A percentile compares a stretch with the other conserved stretches of the same genome.
Conservation (phyloP, 805 yeast genomes). For the Wickerhamiella sergipiensis region DNA sequence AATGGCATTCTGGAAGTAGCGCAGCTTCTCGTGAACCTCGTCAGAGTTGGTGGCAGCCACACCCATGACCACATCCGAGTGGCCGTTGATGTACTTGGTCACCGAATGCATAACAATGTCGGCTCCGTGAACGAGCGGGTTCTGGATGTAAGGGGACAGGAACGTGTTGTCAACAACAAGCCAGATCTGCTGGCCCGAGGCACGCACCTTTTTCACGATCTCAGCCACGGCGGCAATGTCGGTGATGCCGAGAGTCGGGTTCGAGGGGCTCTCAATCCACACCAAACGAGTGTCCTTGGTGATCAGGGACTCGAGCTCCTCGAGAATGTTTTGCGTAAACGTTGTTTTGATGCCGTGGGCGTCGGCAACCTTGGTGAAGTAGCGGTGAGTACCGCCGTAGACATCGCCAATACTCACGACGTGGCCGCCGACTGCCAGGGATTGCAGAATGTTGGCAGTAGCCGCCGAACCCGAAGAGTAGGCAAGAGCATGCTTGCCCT, state of each 20-base stretch:
- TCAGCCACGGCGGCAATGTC: conserved; percentile 52
- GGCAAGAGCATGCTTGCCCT: conserved; percentile 54
- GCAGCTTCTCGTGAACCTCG: conserved; percentile 44
- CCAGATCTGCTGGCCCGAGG: conserved; percentile 34
- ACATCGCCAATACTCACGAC: conserved; percentile 74
- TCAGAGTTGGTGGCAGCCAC: conserved; percentile 58
- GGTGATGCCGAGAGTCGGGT: conserved; percentile 72
- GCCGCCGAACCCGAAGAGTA: conserved; percentile 79
- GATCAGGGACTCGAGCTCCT: conserved; percentile 43
- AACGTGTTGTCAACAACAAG: conserved; percentile 82
- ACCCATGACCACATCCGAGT: conserved; percentile 84
- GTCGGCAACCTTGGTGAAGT: conserved; percentile 72
- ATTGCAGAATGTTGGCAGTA: conserved; percentile 63
- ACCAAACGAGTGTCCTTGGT: conserved; percentile 56
- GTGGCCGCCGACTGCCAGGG: conserved; percentile 51
- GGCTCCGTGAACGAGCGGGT: conserved; percentile 73
- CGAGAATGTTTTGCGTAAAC: conserved; percentile 51
- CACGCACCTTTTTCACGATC: conserved; percentile 31
- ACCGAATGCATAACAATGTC: conserved; percentile 82
- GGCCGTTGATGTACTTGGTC: conserved; percentile 84
- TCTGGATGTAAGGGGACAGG: conserved; percentile 74
- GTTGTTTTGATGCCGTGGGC: conserved; percentile 61
- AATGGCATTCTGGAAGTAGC: conserved; percentile 74
- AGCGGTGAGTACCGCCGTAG: conserved; percentile 85
- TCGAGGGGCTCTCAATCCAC: conserved; percentile 83